These are phyloP conservation scores for Arxiozyma bovina DNA, from an alignment of 1,139 yeast genomes.

Conservation along the genomic window DNA sequence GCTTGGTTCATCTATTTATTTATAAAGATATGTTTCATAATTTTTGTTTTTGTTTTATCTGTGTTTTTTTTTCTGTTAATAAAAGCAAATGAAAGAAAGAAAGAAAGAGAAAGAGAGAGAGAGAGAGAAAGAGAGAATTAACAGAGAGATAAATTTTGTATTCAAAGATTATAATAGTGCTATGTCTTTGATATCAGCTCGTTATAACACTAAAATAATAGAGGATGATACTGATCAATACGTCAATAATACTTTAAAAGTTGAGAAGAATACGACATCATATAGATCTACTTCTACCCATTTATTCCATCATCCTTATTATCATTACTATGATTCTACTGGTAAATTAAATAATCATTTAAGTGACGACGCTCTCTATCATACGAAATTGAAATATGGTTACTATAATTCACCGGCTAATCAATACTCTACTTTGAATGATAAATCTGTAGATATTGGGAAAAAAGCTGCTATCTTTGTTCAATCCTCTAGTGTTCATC, in stretches of 20 bases:
- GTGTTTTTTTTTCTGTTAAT: background rate
- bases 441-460: constrained; percentile 32
- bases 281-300: background rate
- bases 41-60: too few relatives aligned
- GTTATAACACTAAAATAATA: background rate
- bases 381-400: constrained; percentile 69
- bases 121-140: too few relatives aligned
- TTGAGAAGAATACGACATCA: too few relatives aligned
- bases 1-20: background rate
- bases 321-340: background rate
- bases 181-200: background rate
- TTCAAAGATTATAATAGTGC: too few relatives aligned
- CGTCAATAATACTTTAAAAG: background rate
- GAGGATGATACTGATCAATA: background rate
- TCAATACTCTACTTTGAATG: constrained; percentile 55
- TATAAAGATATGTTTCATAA: too few relatives aligned
- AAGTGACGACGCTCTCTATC: constrained; percentile 56
- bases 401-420: constrained; percentile 57
- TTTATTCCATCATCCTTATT: background rate
- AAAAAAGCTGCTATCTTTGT: constrained; percentile 52
- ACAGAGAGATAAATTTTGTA: too few relatives aligned
- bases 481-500: background rate
- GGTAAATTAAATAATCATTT: background rate
- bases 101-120: background rate
- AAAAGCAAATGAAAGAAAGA: too few relatives aligned